Percentiles rank a stretch among this genome's conserved stretches.
Evolutionary conservation across 208 protist genomes (phyloP).

Genomic region (Histomonas meleagridis): DNA sequence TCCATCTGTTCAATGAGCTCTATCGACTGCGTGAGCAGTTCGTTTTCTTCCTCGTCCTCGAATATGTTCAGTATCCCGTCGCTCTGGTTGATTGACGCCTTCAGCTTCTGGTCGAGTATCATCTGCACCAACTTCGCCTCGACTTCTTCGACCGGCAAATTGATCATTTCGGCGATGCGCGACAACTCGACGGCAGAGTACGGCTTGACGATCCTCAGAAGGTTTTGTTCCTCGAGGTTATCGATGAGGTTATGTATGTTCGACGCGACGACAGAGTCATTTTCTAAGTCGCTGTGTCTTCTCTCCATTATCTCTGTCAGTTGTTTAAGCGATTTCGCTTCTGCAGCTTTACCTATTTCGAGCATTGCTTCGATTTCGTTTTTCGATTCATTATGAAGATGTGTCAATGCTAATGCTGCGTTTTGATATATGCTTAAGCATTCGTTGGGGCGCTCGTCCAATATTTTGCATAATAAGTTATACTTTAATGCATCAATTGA

Average conservation of each 20-base stretch:
- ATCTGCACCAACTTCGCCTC: slow-evolving; percentile 17
- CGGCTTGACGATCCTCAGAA: slow-evolving; percentile 18
- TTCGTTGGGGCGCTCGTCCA: neutral
- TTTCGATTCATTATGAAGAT: neutral
- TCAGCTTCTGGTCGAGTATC: slow-evolving; percentile 10
- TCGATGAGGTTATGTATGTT: slow-evolving; percentile 13
- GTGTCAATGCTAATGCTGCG: neutral
- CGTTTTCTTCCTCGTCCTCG: neutral
- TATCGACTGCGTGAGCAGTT: neutral
- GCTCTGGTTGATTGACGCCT: neutral
- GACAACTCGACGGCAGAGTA: neutral
- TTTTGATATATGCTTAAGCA: neutral
- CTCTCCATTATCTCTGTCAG: neutral
- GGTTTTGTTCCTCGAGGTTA: neutral
- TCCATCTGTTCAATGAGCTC: slow-evolving; percentile 8
- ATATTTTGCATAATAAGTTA: neutral
- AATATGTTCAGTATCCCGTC: slow-evolving; percentile 17
- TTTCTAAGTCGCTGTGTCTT: neutral
- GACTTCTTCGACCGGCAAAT: neutral
- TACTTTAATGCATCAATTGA: neutral
- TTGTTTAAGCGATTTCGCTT: neutral
- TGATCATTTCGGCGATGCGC: neutral
- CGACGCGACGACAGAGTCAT: neutral
- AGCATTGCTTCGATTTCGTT: slow-evolving; percentile 32
- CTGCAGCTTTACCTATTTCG: neutral